Evolutionary conservation across 345 rosid genomes (phyloP), one percentile per base, ranked within the genome.

Genomic region (Rhizophora mangle): DNA sequence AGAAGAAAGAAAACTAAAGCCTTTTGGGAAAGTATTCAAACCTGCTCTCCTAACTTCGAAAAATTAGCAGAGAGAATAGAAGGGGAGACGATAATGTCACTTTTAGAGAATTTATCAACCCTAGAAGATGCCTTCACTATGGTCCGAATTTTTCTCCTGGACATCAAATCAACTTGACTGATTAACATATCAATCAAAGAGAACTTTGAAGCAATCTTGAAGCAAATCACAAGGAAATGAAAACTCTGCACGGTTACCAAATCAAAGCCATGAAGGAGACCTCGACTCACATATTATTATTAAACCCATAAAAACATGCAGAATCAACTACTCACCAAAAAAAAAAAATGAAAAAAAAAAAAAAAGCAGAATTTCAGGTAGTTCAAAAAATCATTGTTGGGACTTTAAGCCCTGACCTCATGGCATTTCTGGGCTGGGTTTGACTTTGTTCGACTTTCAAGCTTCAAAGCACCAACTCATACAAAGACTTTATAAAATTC

Each of bases 51-150:
- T 72, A 95, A 78, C 80, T 90, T 95, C 1, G 99, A 43, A 49
- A 95, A 95, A 79, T 95, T 92, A 47, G 97, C 97, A 1, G 97
- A 95, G 74, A 92, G 93, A 74, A 95, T 95, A 3, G 97, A 95
- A 39, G 97, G 99, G 77, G 97, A 92, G 64, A 95, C 92, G 46
- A 95, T 86, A 61, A 95, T 80, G 77, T 95, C 93, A 47, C 83
- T 88, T 82, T 95, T 95, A 6, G 96, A 95, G 92, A 84, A 95
- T 82, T 84, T 91, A 78, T 92, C 99, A 49, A 95, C 96, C 37
- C 97, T 94, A 74, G 93, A 16, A 18, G 93, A 67, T 64, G 97
- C 99, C 86, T 83, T 95, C 69, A 92, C 93, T 64, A 83, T 59
- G 6, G 87, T 81, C 34, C 66, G 76, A 76, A 78, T 61, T 70